phyloP scores from a whole-genome alignment of 768 basidiomycete genomes.

The Leccinum ochraceum region DNA sequence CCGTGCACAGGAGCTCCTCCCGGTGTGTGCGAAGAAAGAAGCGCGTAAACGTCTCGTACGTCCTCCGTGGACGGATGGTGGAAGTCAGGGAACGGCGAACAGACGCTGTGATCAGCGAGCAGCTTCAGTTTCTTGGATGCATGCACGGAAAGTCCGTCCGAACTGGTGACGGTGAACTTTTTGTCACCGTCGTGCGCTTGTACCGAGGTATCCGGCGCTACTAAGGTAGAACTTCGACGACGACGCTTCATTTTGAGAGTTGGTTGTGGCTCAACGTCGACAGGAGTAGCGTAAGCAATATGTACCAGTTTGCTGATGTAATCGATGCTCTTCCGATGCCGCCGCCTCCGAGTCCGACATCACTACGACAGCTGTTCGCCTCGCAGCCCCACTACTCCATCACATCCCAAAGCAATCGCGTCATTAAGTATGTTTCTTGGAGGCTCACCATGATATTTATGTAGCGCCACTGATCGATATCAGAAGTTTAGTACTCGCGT shows the following conservation, averaged over 20 bases:
- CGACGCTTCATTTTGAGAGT: not conserved
- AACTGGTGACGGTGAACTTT: not conserved
- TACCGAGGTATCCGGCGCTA: not conserved
- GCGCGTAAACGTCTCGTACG: constrained; percentile 9
- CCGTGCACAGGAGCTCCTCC: constrained; percentile 30
- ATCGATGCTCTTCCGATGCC: too few species aligned
- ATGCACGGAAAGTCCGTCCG: not conserved
- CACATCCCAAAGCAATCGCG: too few species aligned
- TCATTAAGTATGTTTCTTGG: too few species aligned
- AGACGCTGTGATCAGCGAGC: not conserved
- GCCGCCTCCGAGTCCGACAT: too few species aligned
- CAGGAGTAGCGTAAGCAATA: too few species aligned
- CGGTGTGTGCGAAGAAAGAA: constrained; percentile 43
- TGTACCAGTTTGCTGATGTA: too few species aligned
- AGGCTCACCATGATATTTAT: too few species aligned
- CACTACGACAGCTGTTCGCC: too few species aligned
- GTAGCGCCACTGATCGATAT: too few species aligned
- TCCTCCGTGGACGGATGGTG: constrained; percentile 43
- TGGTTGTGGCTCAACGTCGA: too few species aligned
- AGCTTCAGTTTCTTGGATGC: not conserved
- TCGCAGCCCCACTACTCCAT: too few species aligned
- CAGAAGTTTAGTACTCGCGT: too few species aligned
- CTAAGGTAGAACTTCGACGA: not conserved
- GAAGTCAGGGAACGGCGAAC: constrained; percentile 20
- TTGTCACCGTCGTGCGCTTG: not conserved